A percentile compares a stretch with the other conserved stretches of the same genome.
Evolutionary conservation across 208 protist species (phyloP).

Genomic region (Vickermania ingenoplastis): DNA sequence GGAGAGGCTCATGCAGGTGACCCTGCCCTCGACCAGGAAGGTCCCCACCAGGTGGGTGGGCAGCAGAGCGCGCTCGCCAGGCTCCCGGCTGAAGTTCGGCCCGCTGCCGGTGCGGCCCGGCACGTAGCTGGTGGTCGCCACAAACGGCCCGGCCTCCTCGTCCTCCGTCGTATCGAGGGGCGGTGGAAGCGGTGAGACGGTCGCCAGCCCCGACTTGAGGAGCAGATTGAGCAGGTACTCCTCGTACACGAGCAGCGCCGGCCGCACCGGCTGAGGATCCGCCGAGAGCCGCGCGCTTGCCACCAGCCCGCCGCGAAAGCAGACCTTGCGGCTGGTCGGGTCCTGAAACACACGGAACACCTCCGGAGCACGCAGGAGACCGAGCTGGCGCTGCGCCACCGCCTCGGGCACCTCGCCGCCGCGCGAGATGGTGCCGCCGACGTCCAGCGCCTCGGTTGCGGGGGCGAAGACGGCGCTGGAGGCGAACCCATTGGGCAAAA

Average conservation of each 20-base stretch:
- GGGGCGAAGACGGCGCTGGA: constrained; percentile 13
- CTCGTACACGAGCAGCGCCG: constrained; percentile 39
- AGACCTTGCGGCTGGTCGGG: constrained; percentile 39
- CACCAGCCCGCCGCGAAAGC: constrained; percentile 33
- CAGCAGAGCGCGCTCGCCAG: constrained; percentile 46
- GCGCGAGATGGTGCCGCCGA: constrained; percentile 1
- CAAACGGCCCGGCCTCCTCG: background rate
- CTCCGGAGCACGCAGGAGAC: constrained; percentile 11
- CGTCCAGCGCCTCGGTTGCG: constrained; percentile 3
- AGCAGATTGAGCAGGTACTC: constrained; percentile 49
- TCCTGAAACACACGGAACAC: constrained; percentile 46
- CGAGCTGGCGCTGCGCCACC: background rate
- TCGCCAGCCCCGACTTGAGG: constrained; percentile 16
- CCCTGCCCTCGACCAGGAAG: constrained; percentile 26
- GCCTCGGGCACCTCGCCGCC: background rate
- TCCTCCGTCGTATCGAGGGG: background rate
- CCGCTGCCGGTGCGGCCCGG: background rate
- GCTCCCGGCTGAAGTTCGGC: constrained; percentile 23
- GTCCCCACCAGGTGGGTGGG: constrained; percentile 39
- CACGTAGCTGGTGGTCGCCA: background rate
- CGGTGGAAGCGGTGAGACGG: constrained; percentile 10
- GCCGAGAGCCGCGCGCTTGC: constrained; percentile 7
- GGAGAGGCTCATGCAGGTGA: constrained; percentile 56
- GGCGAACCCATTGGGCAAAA: constrained; percentile 30
- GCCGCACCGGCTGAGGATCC: background rate